Evolutionary conservation across 1,284 basidiomycete species (phyloP), one percentile per base, ranked within the genome.

Genomic region (Leccinum angustisporum): DNA sequence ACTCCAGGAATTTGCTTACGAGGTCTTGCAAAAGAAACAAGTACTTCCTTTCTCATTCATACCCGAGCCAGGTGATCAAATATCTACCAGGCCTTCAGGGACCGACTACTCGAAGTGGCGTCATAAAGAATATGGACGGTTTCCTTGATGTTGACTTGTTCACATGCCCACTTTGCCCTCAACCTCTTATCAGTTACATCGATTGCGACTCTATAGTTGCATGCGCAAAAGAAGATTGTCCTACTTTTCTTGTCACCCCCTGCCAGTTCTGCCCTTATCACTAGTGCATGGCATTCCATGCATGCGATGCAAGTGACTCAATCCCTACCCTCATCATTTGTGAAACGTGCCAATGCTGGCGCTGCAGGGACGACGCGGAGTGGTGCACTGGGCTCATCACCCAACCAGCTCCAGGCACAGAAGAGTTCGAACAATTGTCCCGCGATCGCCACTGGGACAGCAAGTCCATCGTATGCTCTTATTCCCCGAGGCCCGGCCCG

Each of bases 91-190:
- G 38, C 14, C 16, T 65, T 69, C 54, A 67, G 40, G 40, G 59
- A 69, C 21, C 53, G 52, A 33, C 58, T 69, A 3, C 25, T 65
- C 38, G 11, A 59, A 34, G 1, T n/a, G 5, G 3, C 25, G 13
- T 55, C 30, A 56, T 69, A 43, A 16, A 27, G 1, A 51, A 69
- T 34, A 6, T 58, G 1, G 5, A 31, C 10, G 2, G n/a, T n/a
- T 72, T 67, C 46, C 56, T 57, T 13, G 5, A n/a, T 0, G 55
- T 69, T 0, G 60, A 72, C 61, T 9, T 70, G 54, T 36, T 61
- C 27, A 72, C 68, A n/a, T 72, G 70, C 36, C 61, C 67, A 1
- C 14, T 65, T n/a, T 69, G 70, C 53, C 33, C 0, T 30, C 0
- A 2, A 5, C 40, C 43, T 27, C 48, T 69, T 21, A 1, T 31